Evolutionary conservation across 2,329 filamentous ascomycete species (phyloP), one percentile per base, ranked within the genome.

Genomic region (Sarocladium brachiariae): DNA sequence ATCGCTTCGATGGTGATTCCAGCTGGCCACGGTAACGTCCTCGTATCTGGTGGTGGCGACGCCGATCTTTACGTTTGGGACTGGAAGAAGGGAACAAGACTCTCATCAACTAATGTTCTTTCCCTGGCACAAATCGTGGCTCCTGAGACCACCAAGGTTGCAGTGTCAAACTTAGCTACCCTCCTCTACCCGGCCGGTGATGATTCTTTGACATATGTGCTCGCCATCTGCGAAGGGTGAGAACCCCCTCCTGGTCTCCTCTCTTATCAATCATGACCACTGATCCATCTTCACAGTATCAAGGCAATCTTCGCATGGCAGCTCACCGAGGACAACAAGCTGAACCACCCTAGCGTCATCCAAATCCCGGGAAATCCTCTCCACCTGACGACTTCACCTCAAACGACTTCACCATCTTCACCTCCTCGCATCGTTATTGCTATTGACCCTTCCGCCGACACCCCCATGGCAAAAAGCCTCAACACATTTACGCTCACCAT

Each of bases 11-110:
- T 99, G 38, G 86, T 84, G 59, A 70, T 92, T 16, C 82, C 84
- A 1, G 63, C 63, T 0, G 69, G 67, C 49, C 68, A 73, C 21
- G 74, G 75, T 2, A 75, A 82, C n/a, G 58, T 86, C 1, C 75
- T 99, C 25, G 70, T 97, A 27, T 95, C 90, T 5, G 93, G 89
- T 9, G 92, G 92, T 46, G 93, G 92, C 3, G 92, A 97, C 59
- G 74, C 84, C 52, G 78, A 84, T 55, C 62, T 99, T 9, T 81
- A 86, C 54, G 71, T 91, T 0, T 99, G 91, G 91, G 76, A 91
- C 55, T 99, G 92, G 92, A 68, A 70, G 37, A 68, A 67, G 0
- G 77, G 76, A 14, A 66, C 63, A 16, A 62, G 87, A 23, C 61
- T 83, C 0, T 72, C 76, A 21, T 81, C 73, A 58, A 65, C 77